Evolutionary conservation across 208 protist genomes (phyloP).

Genomic region (Trypanosoma avium): DNA sequence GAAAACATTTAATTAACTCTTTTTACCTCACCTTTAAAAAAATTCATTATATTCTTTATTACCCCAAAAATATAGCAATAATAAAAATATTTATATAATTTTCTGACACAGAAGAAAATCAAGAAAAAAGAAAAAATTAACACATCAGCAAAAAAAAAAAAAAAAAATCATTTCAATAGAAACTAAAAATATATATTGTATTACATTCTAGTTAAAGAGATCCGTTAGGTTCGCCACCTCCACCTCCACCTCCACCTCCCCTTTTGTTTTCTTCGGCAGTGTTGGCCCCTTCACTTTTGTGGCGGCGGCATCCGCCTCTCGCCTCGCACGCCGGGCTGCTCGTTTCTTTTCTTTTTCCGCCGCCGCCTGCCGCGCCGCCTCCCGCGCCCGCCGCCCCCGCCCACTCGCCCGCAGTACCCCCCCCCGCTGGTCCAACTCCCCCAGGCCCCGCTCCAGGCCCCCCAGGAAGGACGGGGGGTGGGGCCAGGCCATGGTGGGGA

Average conservation of each 20-base stretch:
- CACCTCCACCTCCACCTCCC: slow-evolving; percentile 52
- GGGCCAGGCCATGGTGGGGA: slow-evolving; percentile 60
- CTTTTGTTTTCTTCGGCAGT: not conserved
- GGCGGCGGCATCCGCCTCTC: slow-evolving; percentile 42
- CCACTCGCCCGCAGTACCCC: slow-evolving; percentile 70
- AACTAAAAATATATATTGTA: not conserved
- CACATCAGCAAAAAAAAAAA: not conserved
- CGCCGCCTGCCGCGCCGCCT: slow-evolving; percentile 40
- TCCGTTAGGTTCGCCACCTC: slow-evolving; percentile 66
- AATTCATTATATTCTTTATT: not conserved
- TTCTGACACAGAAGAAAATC: too few relatives aligned
- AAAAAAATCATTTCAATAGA: not conserved
- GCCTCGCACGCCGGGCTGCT: slow-evolving; percentile 21
- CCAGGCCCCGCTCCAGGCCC: slow-evolving; percentile 63
- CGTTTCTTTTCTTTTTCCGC: slow-evolving; percentile 55
- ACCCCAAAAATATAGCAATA: not conserved
- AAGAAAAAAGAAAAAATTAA: slow-evolving; percentile 17
- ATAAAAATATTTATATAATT: slow-evolving; percentile 4
- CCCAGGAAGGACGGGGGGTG: slow-evolving; percentile 70
- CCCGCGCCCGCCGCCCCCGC: slow-evolving; percentile 64
- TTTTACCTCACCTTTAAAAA: not conserved
- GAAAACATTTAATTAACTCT: slow-evolving; percentile 3
- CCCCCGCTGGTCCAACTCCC: slow-evolving; percentile 49
- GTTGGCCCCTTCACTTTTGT: slow-evolving; percentile 5
- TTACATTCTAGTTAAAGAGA: slow-evolving; percentile 41